Base-by-base conservation (phyloP, 257 asterid genomes). In the Parsonsia alboflavescens region DNA sequence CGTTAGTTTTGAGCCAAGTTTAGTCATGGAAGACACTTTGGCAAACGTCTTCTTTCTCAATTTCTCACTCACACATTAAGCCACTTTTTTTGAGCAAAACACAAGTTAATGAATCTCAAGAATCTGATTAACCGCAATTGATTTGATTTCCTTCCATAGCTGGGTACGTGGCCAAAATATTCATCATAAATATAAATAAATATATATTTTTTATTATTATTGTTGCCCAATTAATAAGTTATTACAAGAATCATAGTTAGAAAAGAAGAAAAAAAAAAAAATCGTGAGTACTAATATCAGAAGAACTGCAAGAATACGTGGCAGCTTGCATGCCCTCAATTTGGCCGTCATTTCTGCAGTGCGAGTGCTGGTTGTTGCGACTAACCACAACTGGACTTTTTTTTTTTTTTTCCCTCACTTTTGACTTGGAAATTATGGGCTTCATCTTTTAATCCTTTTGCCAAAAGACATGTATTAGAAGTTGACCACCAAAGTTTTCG, bases 341-440 rank as follows among this genome's bases (percentile, higher is more conserved):
- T 22, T 67, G 36, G 70, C 79, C 61, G 2, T 36, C 61, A 68
- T 68, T 76, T 53, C 17, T 75, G 72, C 24, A 19, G 21, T n/a
- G 6, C 62, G n/a, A n/a, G 42, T 56, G 26, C 3, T 54, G 61
- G 19, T 12, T 13, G 2, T n/a, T 54, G 54, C 26, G 13, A 46
- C 49, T 36, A 13, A 26, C 75, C 49, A 30, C n/a, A 24, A 19
- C 26, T 54, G 4, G 2, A 12, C 0, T 15, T 50, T 50, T 9
- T 10, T 48, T 48, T 13, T 3, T 49, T 16, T 13, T 16, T 50
- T 50, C 16, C 21, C 21, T 50, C 6, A 53, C 59, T 53, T 53
- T 53, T 53, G 58, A 53, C 58, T 53, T 53, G 15, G 58, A n/a
- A n/a, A n/a, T n/a, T n/a, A n/a, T n/a, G n/a, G n/a, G n/a, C n/a